Base-by-base conservation (phyloP, 2,329 filamentous ascomycete species). In the Pseudogymnoascus sp. region DNA sequence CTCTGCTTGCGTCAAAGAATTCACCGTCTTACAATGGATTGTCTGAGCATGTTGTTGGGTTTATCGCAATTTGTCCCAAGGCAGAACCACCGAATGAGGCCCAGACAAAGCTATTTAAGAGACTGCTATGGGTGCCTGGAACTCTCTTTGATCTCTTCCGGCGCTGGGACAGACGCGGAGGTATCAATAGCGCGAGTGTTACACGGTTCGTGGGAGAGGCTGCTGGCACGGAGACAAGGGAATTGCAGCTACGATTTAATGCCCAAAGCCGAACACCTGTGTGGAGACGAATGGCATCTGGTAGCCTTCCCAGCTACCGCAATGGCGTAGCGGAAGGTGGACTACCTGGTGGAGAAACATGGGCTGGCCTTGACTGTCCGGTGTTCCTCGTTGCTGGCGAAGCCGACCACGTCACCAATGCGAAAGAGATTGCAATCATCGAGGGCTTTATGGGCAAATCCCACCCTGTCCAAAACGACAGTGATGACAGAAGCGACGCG, bases 31-130 rank as follows among this genome's bases (percentile, higher is more conserved):
- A 74, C 21, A 77, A 78, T 27, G 72, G 77, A 1, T 69, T 90
- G n/a, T 78, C 82, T 33, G 74, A 85, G 8, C 79, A 89, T 69
- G 81, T 95, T n/a, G 76, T 86, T 55, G 92, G 90, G 0, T 72
- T 97, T 5, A 78, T 97, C 31, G 90, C 86, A 2, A 87, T 97
- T 25, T 97, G 92, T 66, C 93, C 94, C 1, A 79, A 85, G 29
- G 82, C 89, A 4, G 81, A 82, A 0, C 85, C 90, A 1, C 82
- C 83, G 1, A 79, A 79, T 13, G 77, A 83, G 63, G 70, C 81
- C 21, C 74, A 84, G 66, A 77, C 80, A 3, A 73, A 77, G 5
- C 73, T 74, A 4, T 78, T 85, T 58, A 80, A 80, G 61, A 81
- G 77, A 59, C 73, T 91, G 2, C 79, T 92, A 2, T 84, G 81